Evolutionary conservation across 1,284 basidiomycete species (phyloP), one percentile per base, ranked within the genome.

Genomic region (Lentinula novae-zelandiae): DNA sequence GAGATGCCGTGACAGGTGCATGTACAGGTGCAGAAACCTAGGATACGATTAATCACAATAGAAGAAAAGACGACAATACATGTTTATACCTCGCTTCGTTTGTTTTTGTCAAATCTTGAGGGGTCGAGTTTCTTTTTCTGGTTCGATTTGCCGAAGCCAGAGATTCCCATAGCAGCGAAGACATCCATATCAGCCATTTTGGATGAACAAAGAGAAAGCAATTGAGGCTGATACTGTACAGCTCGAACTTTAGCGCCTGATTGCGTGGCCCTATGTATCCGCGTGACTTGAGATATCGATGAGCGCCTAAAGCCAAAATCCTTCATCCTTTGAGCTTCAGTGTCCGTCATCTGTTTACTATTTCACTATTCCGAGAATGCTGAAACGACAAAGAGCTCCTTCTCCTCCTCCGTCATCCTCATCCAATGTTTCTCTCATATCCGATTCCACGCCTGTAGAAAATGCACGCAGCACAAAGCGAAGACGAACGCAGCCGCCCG

Each of bases 111-210:
- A 66, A 92, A 92, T 62, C 89, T 77, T 20, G 79, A 73, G 33
- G 86, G 84, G 69, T 91, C 88, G 22, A 92, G 79, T 68, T 82
- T 76, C 63, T 79, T 83, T 73, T 86, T 87, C 70, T 85, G 83
- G 33, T 74, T 68, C 58, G 85, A 73, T 73, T 91, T 92, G 20
- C 90, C 90, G 71, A 93, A 93, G 46, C 89, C 88, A 65, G 84
- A 68, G 62, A 93, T 90, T 9, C 90, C 90, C 90, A 93, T 92
- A 13, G 87, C 83, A 5, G 88, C 84, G 66, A 92, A 80, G 34
- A 92, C 74, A 63, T 90, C 89, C 73, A 78, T 77, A 69, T 87
- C 82, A 46, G 79, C 74, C 85, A 87, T 87, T 50, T 60, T 72
- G 63, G 65, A 48, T 38, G 13, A 60, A 53, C 17, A 48, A 15